Evolutionary conservation across 2,329 filamentous ascomycete species (phyloP).

Genomic region (Xylaria sp.): DNA sequence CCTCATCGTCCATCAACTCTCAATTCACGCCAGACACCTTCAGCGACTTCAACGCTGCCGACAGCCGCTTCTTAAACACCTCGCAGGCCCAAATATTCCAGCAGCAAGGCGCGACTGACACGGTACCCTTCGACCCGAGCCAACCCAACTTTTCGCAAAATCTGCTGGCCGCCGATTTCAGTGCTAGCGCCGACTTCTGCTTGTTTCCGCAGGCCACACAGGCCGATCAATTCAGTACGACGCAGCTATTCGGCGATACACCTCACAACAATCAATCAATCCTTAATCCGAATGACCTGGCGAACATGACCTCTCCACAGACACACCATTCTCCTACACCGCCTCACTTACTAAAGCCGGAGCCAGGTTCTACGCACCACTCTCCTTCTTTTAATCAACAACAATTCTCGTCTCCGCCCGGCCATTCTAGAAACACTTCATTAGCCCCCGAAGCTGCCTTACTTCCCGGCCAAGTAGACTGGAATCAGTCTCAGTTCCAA

Average conservation of each 20-base stretch:
- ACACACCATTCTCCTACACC: conserved; percentile 62
- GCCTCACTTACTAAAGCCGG: conserved; percentile 59
- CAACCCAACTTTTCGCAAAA: conserved; percentile 52
- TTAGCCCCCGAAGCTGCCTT: conserved; percentile 63
- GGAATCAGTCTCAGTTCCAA: conserved; percentile 69
- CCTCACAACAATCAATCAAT: conserved; percentile 47
- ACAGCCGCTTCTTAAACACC: conserved; percentile 56
- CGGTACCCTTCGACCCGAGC: conserved; percentile 41
- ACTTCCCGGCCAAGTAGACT: conserved; percentile 60
- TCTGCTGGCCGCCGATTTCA: conserved; percentile 57
- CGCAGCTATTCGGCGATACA: conserved; percentile 63
- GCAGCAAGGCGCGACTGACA: conserved; percentile 49
- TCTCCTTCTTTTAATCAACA: conserved; percentile 63
- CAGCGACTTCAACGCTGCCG: conserved; percentile 48
- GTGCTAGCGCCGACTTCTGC: conserved; percentile 62
- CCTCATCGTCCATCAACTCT: conserved; percentile 51
- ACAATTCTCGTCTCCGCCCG: conserved; percentile 57
- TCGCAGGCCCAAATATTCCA: conserved; percentile 54
- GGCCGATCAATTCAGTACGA: conserved; percentile 63
- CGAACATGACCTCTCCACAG: conserved; percentile 61
- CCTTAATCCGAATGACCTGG: conserved; percentile 54
- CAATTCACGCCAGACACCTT: conserved; percentile 51
- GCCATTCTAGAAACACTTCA: conserved; percentile 61
- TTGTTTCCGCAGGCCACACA: conserved; percentile 64
- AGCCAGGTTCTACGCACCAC: conserved; percentile 58